Evolutionary conservation across 805 yeast species (phyloP).

Genomic region (Schwanniomyces polymorphus): DNA sequence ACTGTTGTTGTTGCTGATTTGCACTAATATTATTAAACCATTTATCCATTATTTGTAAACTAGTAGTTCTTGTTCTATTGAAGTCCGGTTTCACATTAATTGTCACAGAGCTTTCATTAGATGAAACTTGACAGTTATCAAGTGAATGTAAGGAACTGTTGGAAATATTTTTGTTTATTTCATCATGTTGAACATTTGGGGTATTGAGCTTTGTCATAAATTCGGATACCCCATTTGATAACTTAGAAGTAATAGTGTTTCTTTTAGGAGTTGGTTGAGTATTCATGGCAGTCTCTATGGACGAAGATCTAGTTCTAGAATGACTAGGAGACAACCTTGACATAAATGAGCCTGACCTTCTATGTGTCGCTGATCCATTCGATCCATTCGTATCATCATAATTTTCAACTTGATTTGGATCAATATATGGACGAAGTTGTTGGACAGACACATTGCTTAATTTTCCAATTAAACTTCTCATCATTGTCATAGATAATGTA

Average conservation of each 20-base stretch:
- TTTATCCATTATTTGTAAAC: slow-evolving; percentile 43
- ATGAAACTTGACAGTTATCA: slow-evolving; percentile 16
- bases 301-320: slow-evolving; percentile 39
- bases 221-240: slow-evolving; percentile 41
- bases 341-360: slow-evolving; percentile 24
- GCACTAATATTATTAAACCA: slow-evolving; percentile 37
- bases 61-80: slow-evolving; percentile 31
- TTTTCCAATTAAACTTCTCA: slow-evolving; percentile 36
- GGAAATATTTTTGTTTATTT: slow-evolving; percentile 17
- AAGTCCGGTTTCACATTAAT: slow-evolving; percentile 22
- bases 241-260: slow-evolving; percentile 36
- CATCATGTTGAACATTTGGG: background rate
- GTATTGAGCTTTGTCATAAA: slow-evolving; percentile 40
- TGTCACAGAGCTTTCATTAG: slow-evolving; percentile 7
- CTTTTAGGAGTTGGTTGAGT: slow-evolving; percentile 17
- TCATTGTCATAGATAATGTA: slow-evolving; percentile 24
- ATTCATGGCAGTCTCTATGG: slow-evolving; percentile 21
- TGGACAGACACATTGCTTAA: slow-evolving; percentile 30
- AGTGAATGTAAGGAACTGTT: slow-evolving; percentile 34
- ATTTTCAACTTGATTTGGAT: slow-evolving; percentile 3
- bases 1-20: slow-evolving; percentile 3
- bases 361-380: background rate
- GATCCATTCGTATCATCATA: slow-evolving; percentile 1
- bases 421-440: slow-evolving; percentile 17
- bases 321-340: slow-evolving; percentile 34